Conservation (phyloP, 179 eudicot genomes). For the Vitellaria paradoxa region DNA sequence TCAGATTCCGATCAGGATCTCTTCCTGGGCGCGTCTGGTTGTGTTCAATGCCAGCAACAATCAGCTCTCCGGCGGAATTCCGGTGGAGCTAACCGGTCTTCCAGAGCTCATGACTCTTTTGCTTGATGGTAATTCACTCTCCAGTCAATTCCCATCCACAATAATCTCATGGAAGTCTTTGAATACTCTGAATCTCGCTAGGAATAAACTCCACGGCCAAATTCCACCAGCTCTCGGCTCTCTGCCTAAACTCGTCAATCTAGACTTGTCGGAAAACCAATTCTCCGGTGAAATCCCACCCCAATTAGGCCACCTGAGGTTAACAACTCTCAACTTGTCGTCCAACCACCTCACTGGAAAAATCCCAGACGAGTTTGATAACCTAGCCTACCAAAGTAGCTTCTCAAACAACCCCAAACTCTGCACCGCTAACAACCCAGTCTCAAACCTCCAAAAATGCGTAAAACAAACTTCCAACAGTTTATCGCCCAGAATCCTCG, state of each 20-base stretch:
- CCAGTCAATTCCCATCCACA: slow-evolving; percentile 58
- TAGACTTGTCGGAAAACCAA: slow-evolving; percentile 62
- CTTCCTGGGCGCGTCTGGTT: slow-evolving; percentile 41
- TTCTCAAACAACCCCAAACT: slow-evolving; percentile 60
- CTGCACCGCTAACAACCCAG: slow-evolving; percentile 43
- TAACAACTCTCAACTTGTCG: slow-evolving; percentile 71
- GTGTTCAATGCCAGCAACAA: slow-evolving; percentile 69
- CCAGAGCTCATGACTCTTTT: slow-evolving; percentile 27
- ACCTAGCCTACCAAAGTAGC: slow-evolving; percentile 49
- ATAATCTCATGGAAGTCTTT: slow-evolving; percentile 60
- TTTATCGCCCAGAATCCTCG: slow-evolving; percentile 33
- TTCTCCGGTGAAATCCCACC: slow-evolving; percentile 66
- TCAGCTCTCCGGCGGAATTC: slow-evolving; percentile 51
- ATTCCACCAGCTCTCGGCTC: slow-evolving; percentile 55
- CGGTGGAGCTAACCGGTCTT: slow-evolving; percentile 56
- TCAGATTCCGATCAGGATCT: slow-evolving; percentile 40
- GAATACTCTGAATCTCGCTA: slow-evolving; percentile 44
- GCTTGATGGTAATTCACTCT: slow-evolving; percentile 64
- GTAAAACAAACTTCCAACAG: slow-evolving; percentile 17
- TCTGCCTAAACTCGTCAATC: slow-evolving; percentile 45
- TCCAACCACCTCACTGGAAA: slow-evolving; percentile 61
- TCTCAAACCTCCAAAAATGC: slow-evolving; percentile 46
- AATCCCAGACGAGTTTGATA: slow-evolving; percentile 63
- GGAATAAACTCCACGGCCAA: slow-evolving; percentile 59
- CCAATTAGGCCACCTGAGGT: slow-evolving; percentile 48